Evolutionary conservation across 1,284 basidiomycete species (phyloP).

Genomic region (Neotropicomus parvogracilis): DNA sequence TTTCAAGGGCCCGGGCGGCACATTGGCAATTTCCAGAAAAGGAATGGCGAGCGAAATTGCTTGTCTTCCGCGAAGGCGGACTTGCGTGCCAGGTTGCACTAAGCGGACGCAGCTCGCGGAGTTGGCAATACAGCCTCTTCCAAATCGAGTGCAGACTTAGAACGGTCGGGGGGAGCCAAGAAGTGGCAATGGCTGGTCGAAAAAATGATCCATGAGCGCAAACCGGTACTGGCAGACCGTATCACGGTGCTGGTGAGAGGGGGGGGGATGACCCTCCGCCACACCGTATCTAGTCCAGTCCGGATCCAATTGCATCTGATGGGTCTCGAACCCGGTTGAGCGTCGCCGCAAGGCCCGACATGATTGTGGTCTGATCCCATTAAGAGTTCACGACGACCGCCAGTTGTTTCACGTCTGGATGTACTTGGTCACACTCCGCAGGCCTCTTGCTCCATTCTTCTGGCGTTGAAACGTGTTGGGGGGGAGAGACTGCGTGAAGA

Average conservation of each 20-base stretch:
- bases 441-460: slow-evolving; percentile 13
- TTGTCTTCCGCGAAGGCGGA: slow-evolving; percentile 32
- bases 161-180: slow-evolving; percentile 8
- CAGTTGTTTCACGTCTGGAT: neutral
- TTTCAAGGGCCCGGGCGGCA: neutral
- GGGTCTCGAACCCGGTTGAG: neutral
- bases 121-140: slow-evolving; percentile 24
- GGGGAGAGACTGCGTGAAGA: neutral
- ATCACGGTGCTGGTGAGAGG: neutral
- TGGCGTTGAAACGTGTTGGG: neutral
- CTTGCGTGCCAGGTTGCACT: slow-evolving; percentile 18
- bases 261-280: neutral
- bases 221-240: neutral
- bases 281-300: neutral
- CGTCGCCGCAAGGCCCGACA: neutral
- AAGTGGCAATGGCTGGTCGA: neutral
- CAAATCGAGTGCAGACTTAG: slow-evolving; percentile 30
- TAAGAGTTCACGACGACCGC: neutral
- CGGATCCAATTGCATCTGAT: neutral
- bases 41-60: neutral
- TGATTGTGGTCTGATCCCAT: neutral
- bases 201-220: neutral
- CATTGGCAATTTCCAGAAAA: slow-evolving; percentile 2
- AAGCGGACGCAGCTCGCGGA: slow-evolving; percentile 29
- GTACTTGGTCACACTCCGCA: neutral